These are phyloP conservation scores for Starmera pachycereana DNA, from an alignment of 805 yeast genomes.

Conservation along the genomic window DNA sequence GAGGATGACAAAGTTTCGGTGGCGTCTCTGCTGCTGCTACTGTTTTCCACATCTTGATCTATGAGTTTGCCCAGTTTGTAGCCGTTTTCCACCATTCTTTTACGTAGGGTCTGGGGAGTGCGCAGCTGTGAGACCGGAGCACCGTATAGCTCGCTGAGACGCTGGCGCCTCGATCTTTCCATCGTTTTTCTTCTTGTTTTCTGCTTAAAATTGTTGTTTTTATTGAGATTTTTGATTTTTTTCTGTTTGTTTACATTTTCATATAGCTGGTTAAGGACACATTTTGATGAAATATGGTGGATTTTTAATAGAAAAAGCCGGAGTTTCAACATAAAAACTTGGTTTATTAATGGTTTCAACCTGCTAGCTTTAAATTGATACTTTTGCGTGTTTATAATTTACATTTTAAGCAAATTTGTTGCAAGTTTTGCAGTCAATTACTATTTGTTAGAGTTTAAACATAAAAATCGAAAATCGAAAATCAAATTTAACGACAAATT, in stretches of 20 bases:
- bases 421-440: no score
- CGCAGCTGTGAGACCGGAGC: constrained; percentile 8
- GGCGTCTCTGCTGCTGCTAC: constrained; percentile 2
- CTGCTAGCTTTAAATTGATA: no score
- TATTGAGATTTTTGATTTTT: background rate
- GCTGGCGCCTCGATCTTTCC: constrained; percentile 21
- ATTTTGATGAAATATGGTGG: no score
- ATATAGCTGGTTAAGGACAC: no score
- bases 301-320: no score
- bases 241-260: background rate
- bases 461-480: no score
- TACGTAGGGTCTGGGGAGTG: constrained; percentile 9
- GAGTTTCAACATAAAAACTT: no score
- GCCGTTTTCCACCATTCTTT: constrained; percentile 7
- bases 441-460: no score
- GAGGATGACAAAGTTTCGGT: background rate
- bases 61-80: background rate
- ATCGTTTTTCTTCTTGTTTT: constrained; percentile 2
- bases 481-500: no score
- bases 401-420: no score
- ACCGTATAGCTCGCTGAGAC: constrained; percentile 18
- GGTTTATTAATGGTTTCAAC: no score
- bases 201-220: background rate
- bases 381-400: no score
- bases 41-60: background rate